Evolutionary conservation across 2,329 filamentous ascomycete genomes (phyloP), one percentile per base, ranked within the genome.

Genomic region (Neonectria ditissima): DNA sequence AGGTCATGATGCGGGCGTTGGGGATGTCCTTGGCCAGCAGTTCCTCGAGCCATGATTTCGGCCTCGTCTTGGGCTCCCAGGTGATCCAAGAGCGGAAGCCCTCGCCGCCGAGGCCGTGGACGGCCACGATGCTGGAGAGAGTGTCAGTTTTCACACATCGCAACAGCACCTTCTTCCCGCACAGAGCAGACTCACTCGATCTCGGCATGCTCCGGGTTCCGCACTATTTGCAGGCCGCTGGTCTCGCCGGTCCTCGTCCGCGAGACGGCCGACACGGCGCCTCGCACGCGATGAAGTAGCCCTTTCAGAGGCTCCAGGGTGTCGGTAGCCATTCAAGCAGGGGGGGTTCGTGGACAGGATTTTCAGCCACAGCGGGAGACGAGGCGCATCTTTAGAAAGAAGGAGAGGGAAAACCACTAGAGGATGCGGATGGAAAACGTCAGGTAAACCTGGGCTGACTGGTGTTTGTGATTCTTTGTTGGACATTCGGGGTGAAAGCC

Each of bases 1-100:
- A 62, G 6, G 53, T 62, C 59, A 62, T 62, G 30, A 62, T 62
- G 22, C 59, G 59, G 14, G 59, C 53, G 41, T 57, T 52, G 32
- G 59, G 59, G 30, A 62, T 57, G 22, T 62, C 59, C 22, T 53
- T 37, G 1, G 59, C 59, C 28, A 62, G 41, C 13, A 62, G 59
- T 39, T 57, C 59, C 26, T 62, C 53, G 7, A 62, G 59, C 59
- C 59, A 62, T 52, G 59, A 51, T 14, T 57, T 62, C 22, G 53
- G 30, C 13, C 24, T 56, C 22, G 39, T 14, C 28, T 52, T 57
- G 22, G 43, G 59, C 24, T 57, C 59, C 24, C 39, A 45, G 16
- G 59, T 62, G 41, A 56, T 41, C 59, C 59, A 62, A 30, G 59
- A 62, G 47, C 47, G 54, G 28, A 62, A 62, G 39, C 59, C 59